Evolutionary conservation across 768 basidiomycete species (phyloP).

Genomic region (Termitomyces sp.): DNA sequence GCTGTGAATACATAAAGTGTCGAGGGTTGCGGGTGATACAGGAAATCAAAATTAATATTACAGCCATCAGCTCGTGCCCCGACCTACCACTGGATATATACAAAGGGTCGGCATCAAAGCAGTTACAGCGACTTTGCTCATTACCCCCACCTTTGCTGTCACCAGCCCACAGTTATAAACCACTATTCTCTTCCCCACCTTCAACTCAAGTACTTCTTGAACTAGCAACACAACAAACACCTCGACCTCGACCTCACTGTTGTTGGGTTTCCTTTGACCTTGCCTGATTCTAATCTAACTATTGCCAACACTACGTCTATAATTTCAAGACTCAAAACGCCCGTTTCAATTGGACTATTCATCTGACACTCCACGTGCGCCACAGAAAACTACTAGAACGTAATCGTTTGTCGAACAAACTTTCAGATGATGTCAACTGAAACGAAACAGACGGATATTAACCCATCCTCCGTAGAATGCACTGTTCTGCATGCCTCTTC

Average conservation of each 20-base stretch:
- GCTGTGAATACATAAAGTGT: neutral
- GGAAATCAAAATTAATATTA: too few relatives aligned
- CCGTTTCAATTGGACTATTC: neutral
- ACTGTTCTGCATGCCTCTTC: neutral
- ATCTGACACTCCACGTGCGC: slow-evolving; percentile 3
- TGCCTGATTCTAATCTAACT: neutral
- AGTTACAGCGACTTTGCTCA: neutral
- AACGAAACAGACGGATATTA: neutral
- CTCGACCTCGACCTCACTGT: neutral
- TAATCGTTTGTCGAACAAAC: neutral
- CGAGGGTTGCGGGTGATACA: too few relatives aligned
- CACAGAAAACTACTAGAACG: slow-evolving; percentile 8
- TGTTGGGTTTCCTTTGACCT: neutral
- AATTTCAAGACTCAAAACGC: neutral
- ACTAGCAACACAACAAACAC: neutral
- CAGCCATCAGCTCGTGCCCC: slow-evolving; percentile 6
- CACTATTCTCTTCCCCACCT: neutral
- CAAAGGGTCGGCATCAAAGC: slow-evolving; percentile 5
- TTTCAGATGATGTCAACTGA: slow-evolving; percentile 2
- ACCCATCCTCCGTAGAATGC: neutral
- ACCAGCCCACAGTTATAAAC: neutral
- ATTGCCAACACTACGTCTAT: neutral
- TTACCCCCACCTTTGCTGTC: neutral
- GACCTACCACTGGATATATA: neutral
- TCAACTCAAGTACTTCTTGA: neutral